These are phyloP conservation scores for Suillus cothurnatus DNA, from an alignment of 768 basidiomycete species.

Conservation along the genomic window DNA sequence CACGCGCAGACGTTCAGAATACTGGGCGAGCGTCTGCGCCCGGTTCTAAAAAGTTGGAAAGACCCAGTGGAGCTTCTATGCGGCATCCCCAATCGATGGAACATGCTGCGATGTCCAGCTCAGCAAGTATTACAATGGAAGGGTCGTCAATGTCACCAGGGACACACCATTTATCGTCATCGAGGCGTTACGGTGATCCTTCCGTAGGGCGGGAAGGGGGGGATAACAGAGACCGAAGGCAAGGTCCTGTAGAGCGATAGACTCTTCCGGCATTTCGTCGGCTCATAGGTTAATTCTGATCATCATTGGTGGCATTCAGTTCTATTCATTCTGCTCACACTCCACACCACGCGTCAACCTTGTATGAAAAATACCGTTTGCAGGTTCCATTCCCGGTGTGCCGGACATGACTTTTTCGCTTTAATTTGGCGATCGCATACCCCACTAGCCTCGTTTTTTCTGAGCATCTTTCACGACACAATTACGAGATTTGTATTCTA, in stretches of 20 bases:
- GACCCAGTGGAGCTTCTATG: conserved; percentile 42
- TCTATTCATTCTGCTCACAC: conserved; percentile 20
- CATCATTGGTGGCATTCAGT: conserved; percentile 16
- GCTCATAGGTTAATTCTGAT: conserved; percentile 9
- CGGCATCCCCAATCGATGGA: conserved; percentile 34
- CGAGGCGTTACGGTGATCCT: conserved; percentile 39
- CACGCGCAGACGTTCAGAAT: conserved; percentile 72
- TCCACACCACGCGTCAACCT: conserved; percentile 17
- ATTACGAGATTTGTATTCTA: conserved; percentile 13
- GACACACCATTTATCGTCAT: conserved; percentile 36
- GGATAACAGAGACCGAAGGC: conserved; percentile 32
- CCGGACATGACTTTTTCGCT: conserved; percentile 25
- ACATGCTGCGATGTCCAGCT: conserved; percentile 22
- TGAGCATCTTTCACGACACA: conserved; percentile 5
- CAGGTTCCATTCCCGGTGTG: conserved; percentile 15
- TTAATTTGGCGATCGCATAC: conserved; percentile 11
- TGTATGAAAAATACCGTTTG: conserved; percentile 10
- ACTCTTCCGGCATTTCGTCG: conserved; percentile 8
- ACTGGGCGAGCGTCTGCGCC: conserved; percentile 83
- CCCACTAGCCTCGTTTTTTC: conserved; percentile 10
- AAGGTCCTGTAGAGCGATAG: conserved; percentile 32
- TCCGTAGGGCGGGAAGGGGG: conserved; percentile 38
- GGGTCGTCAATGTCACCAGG: conserved; percentile 30
- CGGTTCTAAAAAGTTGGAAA: conserved; percentile 36
- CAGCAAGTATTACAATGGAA: conserved; percentile 34